Evolutionary conservation across 208 protist genomes (phyloP), one percentile per base, ranked within the genome.

Genomic region (Polymyxa betae): DNA sequence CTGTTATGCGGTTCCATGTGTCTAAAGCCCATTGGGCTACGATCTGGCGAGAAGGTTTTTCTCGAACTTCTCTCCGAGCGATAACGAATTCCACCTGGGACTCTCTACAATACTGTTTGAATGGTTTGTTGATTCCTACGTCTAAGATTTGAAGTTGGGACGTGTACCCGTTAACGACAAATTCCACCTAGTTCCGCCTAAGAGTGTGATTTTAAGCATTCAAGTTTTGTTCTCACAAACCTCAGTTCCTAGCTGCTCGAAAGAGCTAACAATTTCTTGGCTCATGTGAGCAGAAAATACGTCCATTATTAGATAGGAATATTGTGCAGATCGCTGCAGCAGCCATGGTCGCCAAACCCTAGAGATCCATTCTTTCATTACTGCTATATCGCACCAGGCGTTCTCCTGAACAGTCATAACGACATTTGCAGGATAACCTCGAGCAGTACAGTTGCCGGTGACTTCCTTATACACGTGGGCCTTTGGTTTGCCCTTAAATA

Each of bases 341-440:
- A 66, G 54, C 54, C 54, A 66, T 29, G 54, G 54, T 29, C 54
- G 54, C 54, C 54, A 66, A 32, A 66, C 54, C 20, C 54, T 16
- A n/a, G n/a, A n/a, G 54, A 66, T 66, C 54, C 54, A 66, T 29
- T 66, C 54, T 66, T 66, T 66, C 54, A 66, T 66, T 16, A 66
- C 54, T 32, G 16, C 54, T 32, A 29, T 66, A 29, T 66, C 54
- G 54, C 16, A 16, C 54, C 54, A 66, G 54, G 54, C 54, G 29
- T 66, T 66, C 20, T 66, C 54, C 29, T 66, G 54, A 16, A 66
- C 54, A 16, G 54, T 66, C 54, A 66, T 66, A 29, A 66, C 29
- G 54, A 66, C 54, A 29, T 29, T 29, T 66, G 54, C 16, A 32
- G 54, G 54, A 29, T 32, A 66, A 16, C 54, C 54, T 16, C 54